Base-by-base conservation (phyloP, 148 eudicot genomes). In the Camellia sinensis region DNA sequence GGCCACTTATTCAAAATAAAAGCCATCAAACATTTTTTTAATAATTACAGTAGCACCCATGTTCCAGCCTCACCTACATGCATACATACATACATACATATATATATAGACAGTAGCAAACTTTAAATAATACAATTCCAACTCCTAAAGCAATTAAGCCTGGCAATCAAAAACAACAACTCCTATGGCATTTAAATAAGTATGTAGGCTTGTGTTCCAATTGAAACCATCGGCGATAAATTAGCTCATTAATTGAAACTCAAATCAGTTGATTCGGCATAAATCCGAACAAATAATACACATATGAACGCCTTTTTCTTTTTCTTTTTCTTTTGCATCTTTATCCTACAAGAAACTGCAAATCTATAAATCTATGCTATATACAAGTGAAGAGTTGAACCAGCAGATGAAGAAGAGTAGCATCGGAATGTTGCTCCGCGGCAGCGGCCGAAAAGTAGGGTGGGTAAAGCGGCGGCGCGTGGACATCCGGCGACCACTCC, bases 381-480 rank as follows among this genome's bases (percentile, higher is more conserved):
- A 52, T 22, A 48, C 3, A 80, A 50, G 52, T 9, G 22, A 29
- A 15, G 41, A 7, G 29, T 29, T 50, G 60, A 78, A 88, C 87
- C 88, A 54, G 87, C 46, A 80, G 70, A 72, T 19, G 86, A 83
- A 9, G 89, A 82, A 4, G 91, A 83, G 82, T 82, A 80, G 86
- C 91, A 87, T 63, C 89, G 85, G 52, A 87, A 52, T 54, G 80
- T 73, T 19, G 76, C 78, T n/a, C 82, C 45, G 64, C 86, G 60
- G 40, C 80, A 85, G 40, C 80, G 88, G 68, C 83, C 13, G 75
- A 83, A 82, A 50, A 87, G 70, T 17, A 77, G 70, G 11, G 67
- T 41, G 18, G 88, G 88, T 6, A 85, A 82, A 54, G 78, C 80
- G 82, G 87, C 88, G 86, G 88, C 88, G 84, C 88, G 91, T 78